phyloP scores from a whole-genome alignment of 768 basidiomycete species.

The Leccinum boreale region DNA sequence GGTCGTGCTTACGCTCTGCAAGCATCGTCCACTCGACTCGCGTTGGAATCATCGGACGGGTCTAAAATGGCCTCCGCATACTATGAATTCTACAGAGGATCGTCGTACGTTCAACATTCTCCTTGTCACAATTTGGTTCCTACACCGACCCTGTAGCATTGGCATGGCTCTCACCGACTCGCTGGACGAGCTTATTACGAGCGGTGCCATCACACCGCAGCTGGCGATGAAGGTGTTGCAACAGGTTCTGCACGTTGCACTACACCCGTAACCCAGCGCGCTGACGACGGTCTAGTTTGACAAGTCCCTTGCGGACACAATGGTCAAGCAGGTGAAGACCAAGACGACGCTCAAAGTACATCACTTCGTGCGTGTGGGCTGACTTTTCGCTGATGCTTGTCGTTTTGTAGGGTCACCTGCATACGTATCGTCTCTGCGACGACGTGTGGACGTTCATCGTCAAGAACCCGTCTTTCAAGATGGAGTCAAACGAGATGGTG shows the following conservation, averaged over 20 bases:
- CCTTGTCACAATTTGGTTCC: not conserved
- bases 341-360: constrained; percentile 90
- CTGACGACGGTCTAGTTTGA: constrained; percentile 67
- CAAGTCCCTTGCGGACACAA: constrained; percentile 89
- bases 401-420: constrained; percentile 69
- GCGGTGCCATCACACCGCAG: constrained; percentile 95
- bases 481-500: constrained; percentile 86
- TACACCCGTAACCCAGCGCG: not conserved
- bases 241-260: constrained; percentile 60
- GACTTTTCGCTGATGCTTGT: constrained; percentile 1
- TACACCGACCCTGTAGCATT: constrained; percentile 52
- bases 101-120: constrained; percentile 59
- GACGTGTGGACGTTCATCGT: constrained; percentile 99
- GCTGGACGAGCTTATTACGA: constrained; percentile 96
- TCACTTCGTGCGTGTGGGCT: constrained; percentile 10
- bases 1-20: not conserved
- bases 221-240: constrained; percentile 98
- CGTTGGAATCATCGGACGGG: constrained; percentile 5
- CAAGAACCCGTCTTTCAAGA: constrained; percentile 89
- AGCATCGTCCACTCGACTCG: constrained; percentile 4
- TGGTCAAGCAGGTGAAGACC: constrained; percentile 91
- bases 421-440: constrained; percentile 90
- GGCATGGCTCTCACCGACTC: constrained; percentile 98
- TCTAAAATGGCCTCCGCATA: constrained; percentile 72
- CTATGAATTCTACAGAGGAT: constrained; percentile 91